A percentile compares a stretch with the other conserved stretches of the same genome.
Evolutionary conservation across 202 grass and related monocot genomes (phyloP).

Genomic region (Saccharum hybrid): DNA sequence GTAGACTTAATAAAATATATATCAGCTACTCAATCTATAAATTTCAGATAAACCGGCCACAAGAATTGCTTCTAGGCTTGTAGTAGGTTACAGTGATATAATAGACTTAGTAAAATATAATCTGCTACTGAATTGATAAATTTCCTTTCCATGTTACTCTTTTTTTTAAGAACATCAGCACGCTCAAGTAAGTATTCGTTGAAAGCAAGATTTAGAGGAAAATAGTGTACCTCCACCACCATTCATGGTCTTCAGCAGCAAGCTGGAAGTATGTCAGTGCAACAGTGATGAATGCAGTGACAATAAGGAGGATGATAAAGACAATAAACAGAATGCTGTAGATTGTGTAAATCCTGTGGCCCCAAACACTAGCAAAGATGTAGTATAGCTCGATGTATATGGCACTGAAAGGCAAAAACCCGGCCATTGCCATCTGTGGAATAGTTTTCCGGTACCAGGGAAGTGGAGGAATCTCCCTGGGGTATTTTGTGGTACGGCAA

Average conservation of each 20-base stretch:
- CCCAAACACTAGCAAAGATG: conserved; percentile 98
- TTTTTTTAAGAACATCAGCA: neutral
- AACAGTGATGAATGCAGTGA: conserved; percentile 97
- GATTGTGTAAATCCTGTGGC: conserved; percentile 97
- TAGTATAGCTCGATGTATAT: conserved; percentile 99
- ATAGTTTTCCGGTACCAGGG: conserved; percentile 82
- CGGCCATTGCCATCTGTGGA: conserved; percentile 97
- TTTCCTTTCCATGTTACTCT: neutral
- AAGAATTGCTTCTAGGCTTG: neutral
- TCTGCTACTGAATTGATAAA: neutral
- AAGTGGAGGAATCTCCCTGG: conserved; percentile 86
- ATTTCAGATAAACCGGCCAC: neutral
- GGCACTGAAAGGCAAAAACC: conserved; percentile 96
- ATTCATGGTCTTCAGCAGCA: conserved; percentile 97
- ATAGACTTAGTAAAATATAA: neutral
- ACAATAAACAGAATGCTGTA: conserved; percentile 99
- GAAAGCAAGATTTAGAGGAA: conserved; percentile 16
- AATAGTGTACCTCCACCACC: conserved; percentile 95
- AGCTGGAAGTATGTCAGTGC: conserved; percentile 98
- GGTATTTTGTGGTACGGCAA: conserved; percentile 91
- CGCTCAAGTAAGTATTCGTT: neutral
- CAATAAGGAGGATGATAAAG: conserved; percentile 91
- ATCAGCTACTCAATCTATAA: neutral
- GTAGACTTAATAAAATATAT: neutral
- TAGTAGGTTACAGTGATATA: neutral